Evolutionary conservation across 2,329 filamentous ascomycete species (phyloP).

Genomic region (Colletotrichum chlorophyti): DNA sequence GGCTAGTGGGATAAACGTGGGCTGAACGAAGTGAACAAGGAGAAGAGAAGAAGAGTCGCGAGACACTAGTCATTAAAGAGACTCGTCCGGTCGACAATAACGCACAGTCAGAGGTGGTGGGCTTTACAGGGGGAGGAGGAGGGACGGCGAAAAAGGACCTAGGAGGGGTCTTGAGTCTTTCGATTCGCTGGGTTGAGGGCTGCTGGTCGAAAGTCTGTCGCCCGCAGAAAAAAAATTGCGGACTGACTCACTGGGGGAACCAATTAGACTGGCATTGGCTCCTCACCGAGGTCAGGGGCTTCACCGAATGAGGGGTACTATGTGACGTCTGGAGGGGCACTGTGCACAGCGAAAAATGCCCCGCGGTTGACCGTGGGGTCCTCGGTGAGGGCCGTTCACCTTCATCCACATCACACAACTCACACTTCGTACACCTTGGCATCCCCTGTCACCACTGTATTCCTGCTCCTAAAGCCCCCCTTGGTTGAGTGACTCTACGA

Average conservation of each 20-base stretch:
- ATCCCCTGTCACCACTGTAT: no score
- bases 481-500: not conserved
- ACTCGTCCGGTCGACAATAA: no score
- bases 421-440: not conserved
- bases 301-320: conserved; percentile 14
- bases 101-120: not conserved
- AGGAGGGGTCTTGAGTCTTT: conserved; percentile 14
- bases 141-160: conserved; percentile 7
- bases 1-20: conserved; percentile 1
- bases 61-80: conserved; percentile 28
- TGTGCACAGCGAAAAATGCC: not conserved
- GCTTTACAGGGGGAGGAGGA: not conserved
- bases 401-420: not conserved
- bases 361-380: not conserved
- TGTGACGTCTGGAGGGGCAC: conserved; percentile 5
- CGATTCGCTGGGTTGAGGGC: conserved; percentile 15
- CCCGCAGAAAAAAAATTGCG: conserved; percentile 26
- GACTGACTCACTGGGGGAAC: conserved; percentile 23
- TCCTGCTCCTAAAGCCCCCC: not conserved
- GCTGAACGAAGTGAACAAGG: conserved; percentile 19
- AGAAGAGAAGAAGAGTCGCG: conserved; percentile 20
- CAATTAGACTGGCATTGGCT: not conserved
- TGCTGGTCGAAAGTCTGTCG: conserved; percentile 1
- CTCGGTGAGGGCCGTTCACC: not conserved
- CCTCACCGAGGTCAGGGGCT: not conserved